Percentiles rank a stretch among this genome's conserved stretches.
These are phyloP conservation scores for Trichoderma atroviride DNA, from an alignment of 2,329 filamentous ascomycete genomes.

Conservation along the genomic window DNA sequence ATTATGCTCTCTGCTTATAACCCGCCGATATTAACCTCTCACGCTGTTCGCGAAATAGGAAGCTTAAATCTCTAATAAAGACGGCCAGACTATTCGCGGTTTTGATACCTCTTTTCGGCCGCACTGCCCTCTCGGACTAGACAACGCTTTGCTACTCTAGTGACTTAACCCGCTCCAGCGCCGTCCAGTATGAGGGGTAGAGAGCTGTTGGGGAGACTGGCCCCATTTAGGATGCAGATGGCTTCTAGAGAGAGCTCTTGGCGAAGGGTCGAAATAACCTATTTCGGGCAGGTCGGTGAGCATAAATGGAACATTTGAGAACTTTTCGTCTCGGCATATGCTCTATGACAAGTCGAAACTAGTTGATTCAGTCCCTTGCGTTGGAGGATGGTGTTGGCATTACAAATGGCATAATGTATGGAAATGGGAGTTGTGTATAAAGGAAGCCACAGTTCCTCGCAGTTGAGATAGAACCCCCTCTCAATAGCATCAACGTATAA, in stretches of 20 bases:
- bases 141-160: slow-evolving; percentile 4
- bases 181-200: background rate
- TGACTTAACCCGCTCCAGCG: background rate
- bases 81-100: background rate
- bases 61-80: background rate
- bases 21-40: background rate
- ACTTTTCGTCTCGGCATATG: background rate
- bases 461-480: no score
- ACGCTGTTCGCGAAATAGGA: background rate
- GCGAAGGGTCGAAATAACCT: background rate
- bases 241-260: background rate
- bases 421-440: background rate
- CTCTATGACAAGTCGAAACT: background rate
- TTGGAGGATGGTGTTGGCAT: background rate
- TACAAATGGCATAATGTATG: background rate
- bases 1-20: background rate
- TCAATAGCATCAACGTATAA: background rate
- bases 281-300: slow-evolving; percentile 12
- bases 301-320: background rate
- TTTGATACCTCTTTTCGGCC: background rate
- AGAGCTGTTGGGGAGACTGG: background rate
- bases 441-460: background rate
- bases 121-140: background rate
- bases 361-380: background rate
- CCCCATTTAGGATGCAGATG: background rate